A percentile compares a stretch with the other conserved stretches of the same genome.
Evolutionary conservation across 768 basidiomycete genomes (phyloP).

Genomic region (Boletus insuetus): DNA sequence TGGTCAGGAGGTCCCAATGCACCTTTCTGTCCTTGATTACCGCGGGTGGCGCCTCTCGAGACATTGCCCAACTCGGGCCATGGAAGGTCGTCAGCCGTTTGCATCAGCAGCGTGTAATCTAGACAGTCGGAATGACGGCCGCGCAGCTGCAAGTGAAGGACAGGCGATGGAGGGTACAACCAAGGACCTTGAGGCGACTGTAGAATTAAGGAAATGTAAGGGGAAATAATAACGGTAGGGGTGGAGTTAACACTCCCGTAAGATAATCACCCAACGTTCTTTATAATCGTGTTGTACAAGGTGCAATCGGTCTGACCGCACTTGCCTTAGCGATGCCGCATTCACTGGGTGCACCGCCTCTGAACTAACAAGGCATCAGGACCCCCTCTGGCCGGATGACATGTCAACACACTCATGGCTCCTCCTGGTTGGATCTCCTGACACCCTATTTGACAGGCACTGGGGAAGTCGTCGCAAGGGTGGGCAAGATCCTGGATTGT

Average conservation of each 20-base stretch:
- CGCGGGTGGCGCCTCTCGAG: constrained; percentile 77
- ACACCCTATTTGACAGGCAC: constrained; percentile 33
- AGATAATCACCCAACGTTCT: constrained; percentile 34
- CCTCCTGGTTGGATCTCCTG: constrained; percentile 26
- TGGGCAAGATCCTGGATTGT: constrained; percentile 32
- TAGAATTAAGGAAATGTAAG: constrained; percentile 16
- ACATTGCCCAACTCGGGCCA: constrained; percentile 88
- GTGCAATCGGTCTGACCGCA: constrained; percentile 23
- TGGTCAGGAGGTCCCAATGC: constrained; percentile 67
- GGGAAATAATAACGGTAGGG: constrained; percentile 27
- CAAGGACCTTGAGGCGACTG: constrained; percentile 11
- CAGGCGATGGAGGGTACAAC: constrained; percentile 12
- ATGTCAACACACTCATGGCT: constrained; percentile 36
- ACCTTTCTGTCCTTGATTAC: constrained; percentile 86
- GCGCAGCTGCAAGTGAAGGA: constrained; percentile 4
- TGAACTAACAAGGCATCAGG: constrained; percentile 29
- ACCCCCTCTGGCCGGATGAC: constrained; percentile 31
- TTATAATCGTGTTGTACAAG: constrained; percentile 35
- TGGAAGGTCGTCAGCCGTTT: constrained; percentile 67
- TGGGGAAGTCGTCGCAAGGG: constrained; percentile 23
- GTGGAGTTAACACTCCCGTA: constrained; percentile 38
- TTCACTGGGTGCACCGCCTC: constrained; percentile 33
- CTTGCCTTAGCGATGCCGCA: constrained; percentile 36
- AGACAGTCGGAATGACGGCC: constrained; percentile 3
- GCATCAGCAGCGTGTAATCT: constrained; percentile 30